Conservation (phyloP, 192 early-diverging fungal species). For the Phycomyces nitens region DNA sequence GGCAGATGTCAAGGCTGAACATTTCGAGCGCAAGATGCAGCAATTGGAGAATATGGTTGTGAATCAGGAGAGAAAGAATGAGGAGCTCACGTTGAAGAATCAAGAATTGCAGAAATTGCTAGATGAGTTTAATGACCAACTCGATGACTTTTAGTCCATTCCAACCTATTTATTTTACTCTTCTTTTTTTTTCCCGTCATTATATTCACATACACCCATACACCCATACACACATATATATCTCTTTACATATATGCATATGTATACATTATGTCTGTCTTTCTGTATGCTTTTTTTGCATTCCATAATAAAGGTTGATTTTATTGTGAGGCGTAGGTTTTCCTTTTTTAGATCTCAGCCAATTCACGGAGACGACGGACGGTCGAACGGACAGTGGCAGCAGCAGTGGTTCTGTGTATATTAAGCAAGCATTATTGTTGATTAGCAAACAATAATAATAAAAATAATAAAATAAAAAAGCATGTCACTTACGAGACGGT, state of each 20-base stretch:
- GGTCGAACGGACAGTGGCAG: slow-evolving; percentile 87
- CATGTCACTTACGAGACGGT: slow-evolving; percentile 66
- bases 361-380: slow-evolving; percentile 98
- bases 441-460: slow-evolving; percentile 1
- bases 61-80: slow-evolving; percentile 69
- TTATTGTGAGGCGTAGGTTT: not conserved
- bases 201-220: too few species aligned
- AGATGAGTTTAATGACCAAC: slow-evolving; percentile 65
- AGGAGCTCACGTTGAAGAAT: slow-evolving; percentile 66
- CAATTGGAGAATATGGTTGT: slow-evolving; percentile 69
- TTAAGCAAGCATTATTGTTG: too few species aligned
- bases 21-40: slow-evolving; percentile 80
- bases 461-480: not conserved
- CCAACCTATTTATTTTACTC: too few species aligned
- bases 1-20: slow-evolving; percentile 80
- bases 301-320: not conserved
- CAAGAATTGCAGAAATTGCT: slow-evolving; percentile 63
- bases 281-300: too few species aligned
- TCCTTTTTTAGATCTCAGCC: slow-evolving; percentile 70
- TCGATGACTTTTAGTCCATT: slow-evolving; percentile 69
- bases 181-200: too few species aligned
- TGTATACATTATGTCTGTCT: too few species aligned
- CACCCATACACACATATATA: too few species aligned
- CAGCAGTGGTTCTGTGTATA: slow-evolving; percentile 70
- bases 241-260: too few species aligned